These are phyloP conservation scores for Cercospora nicotianae DNA, from an alignment of 2,329 filamentous ascomycete species.

Conservation along the genomic window DNA sequence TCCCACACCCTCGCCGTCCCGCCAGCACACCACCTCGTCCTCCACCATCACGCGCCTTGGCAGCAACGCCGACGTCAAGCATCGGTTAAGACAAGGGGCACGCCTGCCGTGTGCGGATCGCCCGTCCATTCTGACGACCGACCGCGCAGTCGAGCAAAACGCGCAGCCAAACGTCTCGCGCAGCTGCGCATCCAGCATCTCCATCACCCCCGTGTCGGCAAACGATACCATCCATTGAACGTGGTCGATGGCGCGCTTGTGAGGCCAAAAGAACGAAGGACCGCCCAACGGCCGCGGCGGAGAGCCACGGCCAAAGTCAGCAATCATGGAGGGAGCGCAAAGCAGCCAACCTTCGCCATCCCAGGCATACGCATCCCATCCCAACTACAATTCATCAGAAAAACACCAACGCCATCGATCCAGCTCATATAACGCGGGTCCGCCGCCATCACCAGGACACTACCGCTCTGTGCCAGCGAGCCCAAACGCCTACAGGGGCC, in stretches of 20 bases:
- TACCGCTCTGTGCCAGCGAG: slow-evolving; percentile 41
- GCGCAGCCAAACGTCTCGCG: not conserved
- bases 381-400: slow-evolving; percentile 19
- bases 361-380: slow-evolving; percentile 14
- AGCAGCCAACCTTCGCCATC: slow-evolving; percentile 19
- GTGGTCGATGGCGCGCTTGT: slow-evolving; percentile 17
- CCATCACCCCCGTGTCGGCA: not conserved
- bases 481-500: slow-evolving; percentile 42
- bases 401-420: slow-evolving; percentile 39
- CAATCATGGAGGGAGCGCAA: slow-evolving; percentile 22
- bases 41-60: slow-evolving; percentile 9
- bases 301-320: slow-evolving; percentile 9
- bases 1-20: not conserved
- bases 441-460: slow-evolving; percentile 33
- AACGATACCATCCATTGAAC: not conserved
- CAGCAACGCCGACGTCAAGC: slow-evolving; percentile 8
- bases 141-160: slow-evolving; percentile 1
- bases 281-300: slow-evolving; percentile 1
- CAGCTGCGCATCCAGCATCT: not conserved
- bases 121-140: not conserved
- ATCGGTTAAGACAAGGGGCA: slow-evolving; percentile 11
- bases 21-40: slow-evolving; percentile 10
- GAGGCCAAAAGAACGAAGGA: not conserved
- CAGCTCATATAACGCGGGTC: slow-evolving; percentile 30
- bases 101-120: slow-evolving; percentile 5